Percentiles rank a stretch among this genome's conserved stretches.
These are phyloP conservation scores for Colletotrichum incanum DNA, from an alignment of 2,329 filamentous ascomycete genomes.

Conservation along the genomic window DNA sequence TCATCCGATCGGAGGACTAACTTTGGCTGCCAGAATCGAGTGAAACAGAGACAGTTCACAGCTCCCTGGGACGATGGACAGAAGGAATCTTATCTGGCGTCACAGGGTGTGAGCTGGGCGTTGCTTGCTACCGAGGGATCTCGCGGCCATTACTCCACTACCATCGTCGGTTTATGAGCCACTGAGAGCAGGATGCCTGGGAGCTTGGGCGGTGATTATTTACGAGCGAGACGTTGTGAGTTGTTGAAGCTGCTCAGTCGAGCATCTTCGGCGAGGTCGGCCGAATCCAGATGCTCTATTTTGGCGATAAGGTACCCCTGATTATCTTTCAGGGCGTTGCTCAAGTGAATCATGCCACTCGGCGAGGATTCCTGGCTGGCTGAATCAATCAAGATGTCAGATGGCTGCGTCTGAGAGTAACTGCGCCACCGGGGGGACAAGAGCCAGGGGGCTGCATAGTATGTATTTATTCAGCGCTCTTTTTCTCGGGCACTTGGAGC, in stretches of 20 bases:
- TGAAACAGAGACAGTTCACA: conserved; percentile 19
- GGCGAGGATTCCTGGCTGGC: conserved; percentile 2
- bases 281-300: conserved; percentile 4
- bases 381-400: neutral
- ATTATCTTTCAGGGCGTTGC: conserved; percentile 4
- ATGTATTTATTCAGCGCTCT: conserved; percentile 1
- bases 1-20: conserved; percentile 21
- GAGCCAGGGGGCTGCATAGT: neutral
- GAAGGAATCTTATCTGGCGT: neutral
- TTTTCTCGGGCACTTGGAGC: neutral
- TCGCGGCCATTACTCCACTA: neutral
- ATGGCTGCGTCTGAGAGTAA: conserved; percentile 12
- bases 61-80: neutral
- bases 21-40: conserved; percentile 19
- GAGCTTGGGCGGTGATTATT: neutral
- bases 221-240: neutral
- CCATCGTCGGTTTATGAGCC: neutral
- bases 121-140: neutral
- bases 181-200: neutral
- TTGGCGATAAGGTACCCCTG: conserved; percentile 15
- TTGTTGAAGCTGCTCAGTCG: conserved; percentile 9
- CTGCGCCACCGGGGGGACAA: conserved; percentile 7
- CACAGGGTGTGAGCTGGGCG: neutral
- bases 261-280: conserved; percentile 9
- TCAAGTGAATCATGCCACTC: conserved; percentile 24